Base-by-base conservation (phyloP, 768 basidiomycete species). In the Kwoniella sp. region DNA sequence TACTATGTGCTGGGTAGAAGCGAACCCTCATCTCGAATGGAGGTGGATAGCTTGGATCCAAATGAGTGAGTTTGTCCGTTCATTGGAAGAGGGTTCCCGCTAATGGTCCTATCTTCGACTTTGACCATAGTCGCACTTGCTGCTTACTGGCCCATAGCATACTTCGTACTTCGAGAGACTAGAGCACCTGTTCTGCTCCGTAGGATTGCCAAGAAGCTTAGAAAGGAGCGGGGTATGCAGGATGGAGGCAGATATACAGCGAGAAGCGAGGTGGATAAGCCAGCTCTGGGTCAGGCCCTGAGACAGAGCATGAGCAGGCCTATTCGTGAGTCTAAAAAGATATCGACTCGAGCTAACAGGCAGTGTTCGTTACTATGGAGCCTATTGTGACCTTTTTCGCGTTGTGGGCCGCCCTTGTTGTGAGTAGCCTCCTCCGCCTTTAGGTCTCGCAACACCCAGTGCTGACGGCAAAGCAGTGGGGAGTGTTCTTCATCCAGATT, bases 11-110 rank as follows among this genome's bases (percentile, higher is more conserved):
- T 81, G 61, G 64, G 74, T 88, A n/a, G 88, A 89, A 72, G 83
- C 84, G 65, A 85, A 86, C 61, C 71, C 81, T 0, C 80, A 79
- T 24, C 75, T 91, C 0, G 83, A 83, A 65, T 91, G 90, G 89
- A 82, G 89, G 25, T 91, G 90, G 89, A 90, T 92, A 25, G 86
- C 90, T 68, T 91, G 90, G 90, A 84, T 90, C 5, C 86, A 87
- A 65, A 82, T 87, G 71, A 88, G 71, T 71, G 27, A 59, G 71
- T 62, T 3, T 17, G n/a, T 25, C 17, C 13, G 9, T 29, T 9
- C 40, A 4, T 9, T 15, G 40, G 17, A 4, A 44, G 17, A 44
- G 7, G 50, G 13, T 25, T 48, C n/a, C 58, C 55, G 36, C 68
- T 49, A 59, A 68, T 55, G 58, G 56, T 59, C 88, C 50, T 36